Conservation (phyloP, 2,329 filamentous ascomycete genomes). For the Seiridium cupressi region DNA sequence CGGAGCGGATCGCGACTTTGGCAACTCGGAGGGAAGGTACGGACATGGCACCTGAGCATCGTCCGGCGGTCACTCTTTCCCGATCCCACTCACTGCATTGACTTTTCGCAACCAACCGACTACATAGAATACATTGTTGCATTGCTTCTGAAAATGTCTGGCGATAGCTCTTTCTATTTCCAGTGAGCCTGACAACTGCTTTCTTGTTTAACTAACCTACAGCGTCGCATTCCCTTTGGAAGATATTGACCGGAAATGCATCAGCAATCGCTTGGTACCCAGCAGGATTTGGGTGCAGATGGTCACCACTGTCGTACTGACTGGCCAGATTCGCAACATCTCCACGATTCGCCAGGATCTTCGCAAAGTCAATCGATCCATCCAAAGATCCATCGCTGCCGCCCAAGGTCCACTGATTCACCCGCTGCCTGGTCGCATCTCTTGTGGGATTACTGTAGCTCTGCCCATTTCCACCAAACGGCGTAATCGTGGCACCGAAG, state of each 20-base stretch:
- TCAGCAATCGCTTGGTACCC: constrained; percentile 62
- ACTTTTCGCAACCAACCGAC: no score
- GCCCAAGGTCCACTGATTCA: constrained; percentile 61
- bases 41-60: no score
- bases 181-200: not conserved
- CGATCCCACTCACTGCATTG: no score
- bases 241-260: constrained; percentile 54
- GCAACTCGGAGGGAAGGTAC: no score
- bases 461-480: constrained; percentile 52
- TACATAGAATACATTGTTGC: no score
- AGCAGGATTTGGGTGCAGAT: constrained; percentile 58
- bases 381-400: constrained; percentile 52
- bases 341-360: constrained; percentile 48
- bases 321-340: constrained; percentile 45
- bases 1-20: no score
- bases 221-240: constrained; percentile 24
- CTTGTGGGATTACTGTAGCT: constrained; percentile 52
- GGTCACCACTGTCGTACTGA: constrained; percentile 60
- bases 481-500: constrained; percentile 66
- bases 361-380: constrained; percentile 61
- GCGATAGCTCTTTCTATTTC: not conserved
- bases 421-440: constrained; percentile 52
- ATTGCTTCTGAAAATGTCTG: no score
- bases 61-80: no score
- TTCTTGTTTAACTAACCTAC: not conserved